Percentiles rank a stretch among this genome's conserved stretches.
Evolutionary conservation across 768 basidiomycete genomes (phyloP).

Genomic region (Favolaschia claudopus): DNA sequence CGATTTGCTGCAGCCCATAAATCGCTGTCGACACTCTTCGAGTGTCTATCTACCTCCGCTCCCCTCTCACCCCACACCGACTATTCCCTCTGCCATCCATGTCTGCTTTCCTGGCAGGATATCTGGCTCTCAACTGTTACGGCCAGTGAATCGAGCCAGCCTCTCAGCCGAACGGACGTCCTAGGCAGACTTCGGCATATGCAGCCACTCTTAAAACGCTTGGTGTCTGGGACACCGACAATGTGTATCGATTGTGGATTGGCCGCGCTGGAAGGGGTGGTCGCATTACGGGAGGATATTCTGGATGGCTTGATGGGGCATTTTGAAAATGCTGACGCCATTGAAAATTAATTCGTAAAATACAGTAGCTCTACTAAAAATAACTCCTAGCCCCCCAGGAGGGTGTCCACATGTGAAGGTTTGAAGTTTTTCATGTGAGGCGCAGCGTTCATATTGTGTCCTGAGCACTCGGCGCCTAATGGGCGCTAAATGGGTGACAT

Average conservation of each 20-base stretch:
- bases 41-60: not conserved
- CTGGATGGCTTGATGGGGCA: conserved; percentile 47
- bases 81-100: conserved; percentile 60
- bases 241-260: conserved; percentile 53
- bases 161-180: conserved; percentile 59
- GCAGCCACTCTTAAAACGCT: conserved; percentile 48
- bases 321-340: too few species aligned
- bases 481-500: too few species aligned
- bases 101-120: conserved; percentile 56
- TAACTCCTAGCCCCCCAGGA: too few species aligned
- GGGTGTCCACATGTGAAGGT: too few species aligned
- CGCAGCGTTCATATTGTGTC: too few species aligned
- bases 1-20: not conserved
- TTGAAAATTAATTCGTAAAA: too few species aligned
- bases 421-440: too few species aligned
- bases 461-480: not conserved
- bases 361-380: too few species aligned
- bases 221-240: conserved; percentile 39
- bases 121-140: conserved; percentile 48
- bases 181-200: conserved; percentile 60
- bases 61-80: conserved; percentile 31
- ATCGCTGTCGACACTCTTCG: not conserved
- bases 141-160: conserved; percentile 12
- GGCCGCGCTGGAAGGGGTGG: conserved; percentile 53
- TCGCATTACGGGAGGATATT: conserved; percentile 47